phyloP scores from a whole-genome alignment of 1,284 basidiomycete genomes.

The Entoloma clypeatum region DNA sequence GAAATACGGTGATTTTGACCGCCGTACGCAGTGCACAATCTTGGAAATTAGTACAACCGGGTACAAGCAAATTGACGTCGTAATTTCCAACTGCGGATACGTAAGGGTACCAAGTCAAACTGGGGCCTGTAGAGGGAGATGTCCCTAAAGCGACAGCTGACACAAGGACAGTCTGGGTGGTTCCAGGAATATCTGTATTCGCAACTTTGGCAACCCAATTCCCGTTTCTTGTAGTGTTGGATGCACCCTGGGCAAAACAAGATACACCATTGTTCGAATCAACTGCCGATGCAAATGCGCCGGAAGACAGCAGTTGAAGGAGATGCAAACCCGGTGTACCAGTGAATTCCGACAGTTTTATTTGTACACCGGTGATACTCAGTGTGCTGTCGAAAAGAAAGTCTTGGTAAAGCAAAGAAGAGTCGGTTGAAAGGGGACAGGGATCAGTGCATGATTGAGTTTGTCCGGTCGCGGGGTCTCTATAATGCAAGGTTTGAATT shows the following conservation, averaged over 20 bases:
- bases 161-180: conserved; percentile 71
- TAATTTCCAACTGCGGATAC: conserved; percentile 87
- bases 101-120: conserved; percentile 87
- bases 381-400: conserved; percentile 71
- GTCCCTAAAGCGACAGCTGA: conserved; percentile 68
- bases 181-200: conserved; percentile 75
- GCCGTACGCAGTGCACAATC: conserved; percentile 81
- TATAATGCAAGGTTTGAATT: conserved; percentile 71
- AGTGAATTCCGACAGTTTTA: conserved; percentile 75
- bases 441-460: conserved; percentile 66
- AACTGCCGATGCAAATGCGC: conserved; percentile 79
- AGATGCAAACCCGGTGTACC: conserved; percentile 85
- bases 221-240: conserved; percentile 61
- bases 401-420: conserved; percentile 81
- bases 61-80: conserved; percentile 79
- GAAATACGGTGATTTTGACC: conserved; percentile 82
- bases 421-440: conserved; percentile 75
- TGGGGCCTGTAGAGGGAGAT: conserved; percentile 56
- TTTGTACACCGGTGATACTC: conserved; percentile 76
- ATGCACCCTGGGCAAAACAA: conserved; percentile 72
- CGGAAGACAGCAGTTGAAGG: conserved; percentile 86
- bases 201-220: conserved; percentile 64
- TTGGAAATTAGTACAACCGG: conserved; percentile 79
- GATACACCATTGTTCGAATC: conserved; percentile 58
- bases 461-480: conserved; percentile 72